phyloP scores from a whole-genome alignment of 129 eudicot species.

The Saposhnikovia divaricata region DNA sequence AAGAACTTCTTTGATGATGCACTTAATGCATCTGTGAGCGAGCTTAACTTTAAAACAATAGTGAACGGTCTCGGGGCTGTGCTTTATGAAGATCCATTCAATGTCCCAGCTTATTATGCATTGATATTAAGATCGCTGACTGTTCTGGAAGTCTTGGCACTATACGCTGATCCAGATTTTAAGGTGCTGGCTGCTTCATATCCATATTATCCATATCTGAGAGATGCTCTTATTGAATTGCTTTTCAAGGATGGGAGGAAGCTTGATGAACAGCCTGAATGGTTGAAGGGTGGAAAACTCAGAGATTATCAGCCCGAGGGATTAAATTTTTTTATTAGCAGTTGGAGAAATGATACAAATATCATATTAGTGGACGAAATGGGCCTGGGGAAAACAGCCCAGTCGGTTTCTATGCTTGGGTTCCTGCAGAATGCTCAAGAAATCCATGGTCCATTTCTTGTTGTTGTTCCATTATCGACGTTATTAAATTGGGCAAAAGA shows the following conservation, averaged over 20 bases:
- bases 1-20: constrained; percentile 87
- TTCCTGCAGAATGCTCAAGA: no score
- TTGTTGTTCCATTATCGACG: no score
- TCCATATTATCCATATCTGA: constrained; percentile 92
- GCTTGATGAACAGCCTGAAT: no score
- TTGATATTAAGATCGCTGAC: constrained; percentile 94
- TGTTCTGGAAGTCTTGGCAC: constrained; percentile 93
- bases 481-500: no score
- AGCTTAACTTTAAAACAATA: constrained; percentile 84
- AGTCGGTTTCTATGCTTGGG: no score
- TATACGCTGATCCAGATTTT: constrained; percentile 88
- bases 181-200: constrained; percentile 96
- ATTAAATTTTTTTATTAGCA: no score
- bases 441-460: no score
- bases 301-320: no score
- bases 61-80: constrained; percentile 94
- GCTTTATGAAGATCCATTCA: constrained; percentile 77
- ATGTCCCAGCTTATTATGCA: constrained; percentile 94
- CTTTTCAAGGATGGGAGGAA: constrained; percentile 88
- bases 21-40: constrained; percentile 80
- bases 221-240: constrained; percentile 97
- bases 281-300: no score
- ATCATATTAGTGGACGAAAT: no score
- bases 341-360: no score
- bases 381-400: no score